phyloP scores from a whole-genome alignment of 75 land plant species.

The Azolla pinnata region DNA sequence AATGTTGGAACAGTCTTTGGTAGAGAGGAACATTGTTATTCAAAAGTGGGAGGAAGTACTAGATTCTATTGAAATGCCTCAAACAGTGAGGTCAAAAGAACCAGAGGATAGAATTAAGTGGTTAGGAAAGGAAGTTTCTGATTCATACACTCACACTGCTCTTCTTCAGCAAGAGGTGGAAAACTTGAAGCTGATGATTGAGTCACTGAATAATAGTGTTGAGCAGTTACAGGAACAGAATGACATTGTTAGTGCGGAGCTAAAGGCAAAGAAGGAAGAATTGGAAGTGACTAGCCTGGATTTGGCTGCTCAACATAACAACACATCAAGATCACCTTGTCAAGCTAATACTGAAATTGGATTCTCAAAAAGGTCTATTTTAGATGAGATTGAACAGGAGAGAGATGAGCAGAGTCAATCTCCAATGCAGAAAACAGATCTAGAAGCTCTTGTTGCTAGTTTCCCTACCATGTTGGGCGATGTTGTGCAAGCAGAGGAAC shows the following conservation, averaged over 20 bases:
- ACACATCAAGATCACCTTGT: no score
- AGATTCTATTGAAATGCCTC: slow-evolving; percentile 42
- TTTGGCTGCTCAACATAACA: no score
- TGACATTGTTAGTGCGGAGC: background rate
- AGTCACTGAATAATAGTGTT: slow-evolving; percentile 28
- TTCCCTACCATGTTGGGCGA: background rate
- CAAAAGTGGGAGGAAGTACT: slow-evolving; percentile 68
- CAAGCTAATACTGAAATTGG: no score
- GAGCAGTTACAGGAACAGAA: background rate
- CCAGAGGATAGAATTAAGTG: slow-evolving; percentile 67
- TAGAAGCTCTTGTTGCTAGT: no score
- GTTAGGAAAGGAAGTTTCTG: slow-evolving; percentile 44
- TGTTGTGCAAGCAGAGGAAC: background rate
- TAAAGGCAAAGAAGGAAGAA: background rate
- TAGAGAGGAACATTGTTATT: slow-evolving; percentile 58
- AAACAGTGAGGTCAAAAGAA: slow-evolving; percentile 42
- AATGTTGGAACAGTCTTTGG: slow-evolving; percentile 69
- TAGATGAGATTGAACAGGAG: no score
- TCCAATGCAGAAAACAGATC: no score
- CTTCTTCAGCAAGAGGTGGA: slow-evolving; percentile 36
- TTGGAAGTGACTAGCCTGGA: background rate
- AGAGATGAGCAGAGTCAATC: no score
- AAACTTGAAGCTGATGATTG: slow-evolving; percentile 31
- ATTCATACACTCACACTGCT: slow-evolving; percentile 32
- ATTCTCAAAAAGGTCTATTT: no score